Base-by-base conservation (phyloP, 1,284 basidiomycete genomes). In the Pseudozyma sp. region DNA sequence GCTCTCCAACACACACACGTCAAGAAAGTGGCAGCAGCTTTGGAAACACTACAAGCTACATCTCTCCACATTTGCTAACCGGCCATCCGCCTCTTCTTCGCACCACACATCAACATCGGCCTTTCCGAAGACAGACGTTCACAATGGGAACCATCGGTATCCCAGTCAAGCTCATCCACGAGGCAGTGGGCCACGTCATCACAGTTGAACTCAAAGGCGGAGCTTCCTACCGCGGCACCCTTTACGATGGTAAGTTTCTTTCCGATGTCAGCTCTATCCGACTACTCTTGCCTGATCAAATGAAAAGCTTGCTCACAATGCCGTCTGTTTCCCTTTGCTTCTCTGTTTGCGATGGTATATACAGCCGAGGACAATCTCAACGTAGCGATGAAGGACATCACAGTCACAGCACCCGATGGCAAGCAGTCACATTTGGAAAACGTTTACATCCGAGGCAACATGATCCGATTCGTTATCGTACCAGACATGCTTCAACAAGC, bases 401-500 rank as follows among this genome's bases (percentile, higher is more conserved):
- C 96, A 21, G 97, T 98, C 25, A 99, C 97, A 12, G 94, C 93
- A 59, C 91, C 96, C 64, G 97, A 99, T 88, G 97, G 97, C 51
- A 93, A 97, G 83, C 94, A 99, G 47, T 96, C 95, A n/a, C 97
- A 99, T 86, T 89, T 99, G 59, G 96, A 99, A 88, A 96, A 97
- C 86, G 95, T 98, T 45, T 99, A 99, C 87, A 99, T 99, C 81
- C 90, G 97, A 78, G 97, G 97, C 76, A 95, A 93, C 86, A 97
- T 98, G 93, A 85, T 85, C 12, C 67, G 83, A 18, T 98, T 98
- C 89, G 96, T 98, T 88, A 97, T 99, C 85, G 97, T 99, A 31
- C 97, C 97, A 52, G 97, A 99, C 86, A 97, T 99, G 92, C 89
- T 99, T 78, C 93, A 97, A 85, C 97, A 99, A 86, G 97, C 97